Base-by-base conservation (phyloP, 179 eudicot species). In the Amaranthus tricolor region DNA sequence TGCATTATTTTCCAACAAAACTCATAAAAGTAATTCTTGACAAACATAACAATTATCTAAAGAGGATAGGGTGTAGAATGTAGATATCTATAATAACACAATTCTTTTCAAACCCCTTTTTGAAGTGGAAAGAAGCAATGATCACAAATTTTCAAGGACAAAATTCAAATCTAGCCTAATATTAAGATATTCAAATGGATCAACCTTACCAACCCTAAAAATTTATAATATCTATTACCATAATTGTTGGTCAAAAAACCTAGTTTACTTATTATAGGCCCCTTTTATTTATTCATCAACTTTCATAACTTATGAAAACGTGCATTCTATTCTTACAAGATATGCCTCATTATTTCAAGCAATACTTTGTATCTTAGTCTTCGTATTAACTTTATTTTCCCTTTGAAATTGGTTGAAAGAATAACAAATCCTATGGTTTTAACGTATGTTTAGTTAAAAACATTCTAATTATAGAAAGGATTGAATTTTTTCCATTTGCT, bases 301-400 rank as follows among this genome's bases (percentile, higher is more conserved):
- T 53, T 24, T 52, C 40, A 31, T 2, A 31, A 4, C 48, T 24
- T 16, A 69, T 69, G 61, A 69, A 31, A 69, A 53, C 61, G 61
- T 69, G 44, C 14, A 12, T 24, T 53, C 20, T 21, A 15, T 53
- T 69, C 60, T 54, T 43, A 53, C 59, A 69, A 69, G 19, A 69
- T 69, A 14, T 69, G 72, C 61, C 49, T 53, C 14, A 54, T 53
- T 54, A 69, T 69, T 69, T 69, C 60, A 31, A 69, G 72, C 47
- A 69, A 15, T 43, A 43, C 24, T 64, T 6, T 64, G 19, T 1
- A 5, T 64, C 45, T 64, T n/a, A 64, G 44, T 12, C 6, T 45
- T 69, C 21, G 60, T 9, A 5, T 24, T 14, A 66, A 12, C 72
- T 69, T 53, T 69, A 53, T 69, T 69, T 51, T 69, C 53, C 61